Conservation (phyloP, 768 basidiomycete genomes). For the Pisolithus sp. region DNA sequence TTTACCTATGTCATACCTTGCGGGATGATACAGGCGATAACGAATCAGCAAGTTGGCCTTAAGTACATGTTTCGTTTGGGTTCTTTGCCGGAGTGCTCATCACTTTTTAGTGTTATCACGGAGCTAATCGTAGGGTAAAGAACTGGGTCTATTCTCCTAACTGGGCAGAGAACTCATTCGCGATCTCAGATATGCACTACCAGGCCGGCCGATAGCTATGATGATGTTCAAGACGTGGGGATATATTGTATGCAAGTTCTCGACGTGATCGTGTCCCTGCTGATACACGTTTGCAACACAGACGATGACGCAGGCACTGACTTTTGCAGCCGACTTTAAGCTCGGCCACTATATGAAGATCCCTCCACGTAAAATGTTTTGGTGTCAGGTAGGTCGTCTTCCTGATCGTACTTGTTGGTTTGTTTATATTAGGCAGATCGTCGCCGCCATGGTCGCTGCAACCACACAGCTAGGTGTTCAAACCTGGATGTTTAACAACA, state of each 20-base stretch:
- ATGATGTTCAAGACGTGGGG: conserved; percentile 76
- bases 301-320: conserved; percentile 58
- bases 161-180: neutral
- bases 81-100: neutral
- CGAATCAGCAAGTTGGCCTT: conserved; percentile 68
- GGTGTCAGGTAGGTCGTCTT: conserved; percentile 44
- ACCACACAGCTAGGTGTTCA: conserved; percentile 65
- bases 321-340: conserved; percentile 70
- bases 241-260: conserved; percentile 38
- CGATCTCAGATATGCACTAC: conserved; percentile 37
- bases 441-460: conserved; percentile 54
- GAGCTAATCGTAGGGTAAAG: conserved; percentile 62
- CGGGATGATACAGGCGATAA: conserved; percentile 72
- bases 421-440: conserved; percentile 43
- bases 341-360: conserved; percentile 72
- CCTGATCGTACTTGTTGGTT: neutral
- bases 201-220: conserved; percentile 67
- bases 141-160: neutral
- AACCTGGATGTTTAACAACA: conserved; percentile 49
- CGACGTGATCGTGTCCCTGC: neutral
- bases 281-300: neutral
- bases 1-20: conserved; percentile 71
- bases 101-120: conserved; percentile 48
- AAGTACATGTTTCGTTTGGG: conserved; percentile 25
- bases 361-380: conserved; percentile 61